Percentiles rank a stretch among this genome's conserved stretches.
phyloP scores from a whole-genome alignment of 2,329 filamentous ascomycete genomes.

The Neofusicoccum kwambonambiense region DNA sequence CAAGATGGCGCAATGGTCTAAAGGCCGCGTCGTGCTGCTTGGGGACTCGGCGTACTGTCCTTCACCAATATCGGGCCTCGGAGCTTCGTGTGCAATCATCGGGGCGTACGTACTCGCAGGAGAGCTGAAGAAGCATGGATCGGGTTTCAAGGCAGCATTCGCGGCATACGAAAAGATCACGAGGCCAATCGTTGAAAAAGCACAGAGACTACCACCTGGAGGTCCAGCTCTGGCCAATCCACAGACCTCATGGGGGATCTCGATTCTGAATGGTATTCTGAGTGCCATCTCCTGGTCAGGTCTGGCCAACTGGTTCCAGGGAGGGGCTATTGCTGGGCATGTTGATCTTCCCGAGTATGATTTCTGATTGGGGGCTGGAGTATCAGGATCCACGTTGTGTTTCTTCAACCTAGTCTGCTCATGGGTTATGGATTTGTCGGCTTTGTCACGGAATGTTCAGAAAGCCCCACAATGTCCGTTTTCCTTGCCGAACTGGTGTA shows the following conservation, averaged over 20 bases:
- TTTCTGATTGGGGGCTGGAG: too few relatives aligned
- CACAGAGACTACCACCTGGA: conserved; percentile 28
- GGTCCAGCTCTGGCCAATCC: conserved; percentile 28
- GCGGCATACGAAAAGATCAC: conserved; percentile 25
- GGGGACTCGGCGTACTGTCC: conserved; percentile 43
- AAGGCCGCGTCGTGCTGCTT: conserved; percentile 35
- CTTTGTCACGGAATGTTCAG: too few relatives aligned
- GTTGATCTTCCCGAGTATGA: too few relatives aligned
- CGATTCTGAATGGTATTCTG: conserved; percentile 22
- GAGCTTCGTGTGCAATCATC: conserved; percentile 35
- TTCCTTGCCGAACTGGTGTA: too few relatives aligned
- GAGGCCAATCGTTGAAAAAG: conserved; percentile 26
- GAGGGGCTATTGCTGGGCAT: background rate
- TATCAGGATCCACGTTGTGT: too few relatives aligned
- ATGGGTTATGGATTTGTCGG: too few relatives aligned
- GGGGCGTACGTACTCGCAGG: conserved; percentile 42
- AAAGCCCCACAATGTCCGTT: too few relatives aligned
- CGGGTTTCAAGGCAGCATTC: conserved; percentile 26
- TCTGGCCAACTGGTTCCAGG: background rate
- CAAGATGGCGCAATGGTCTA: conserved; percentile 35
- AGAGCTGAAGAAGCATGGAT: conserved; percentile 28
- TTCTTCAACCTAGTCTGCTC: too few relatives aligned
- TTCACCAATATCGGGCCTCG: conserved; percentile 31
- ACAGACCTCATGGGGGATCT: conserved; percentile 28
- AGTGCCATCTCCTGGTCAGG: conserved; percentile 13